Conservation (phyloP, 306 rosid species). For the Lagenaria siceraria region DNA sequence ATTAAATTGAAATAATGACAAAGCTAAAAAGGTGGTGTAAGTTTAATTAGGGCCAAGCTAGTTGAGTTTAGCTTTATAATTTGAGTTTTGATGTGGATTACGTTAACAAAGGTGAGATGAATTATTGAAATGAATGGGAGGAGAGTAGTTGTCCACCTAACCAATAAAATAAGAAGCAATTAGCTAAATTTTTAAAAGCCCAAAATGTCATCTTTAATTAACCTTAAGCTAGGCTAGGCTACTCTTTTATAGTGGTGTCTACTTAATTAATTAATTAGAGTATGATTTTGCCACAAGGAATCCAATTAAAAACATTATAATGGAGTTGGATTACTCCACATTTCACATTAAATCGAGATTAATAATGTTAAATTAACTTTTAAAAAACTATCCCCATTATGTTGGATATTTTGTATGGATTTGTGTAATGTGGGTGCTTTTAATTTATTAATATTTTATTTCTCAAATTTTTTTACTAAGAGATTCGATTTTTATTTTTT, state of each 20-base stretch:
- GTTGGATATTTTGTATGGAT: background rate
- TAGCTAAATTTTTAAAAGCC: background rate
- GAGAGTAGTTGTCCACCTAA: background rate
- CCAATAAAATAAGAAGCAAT: background rate
- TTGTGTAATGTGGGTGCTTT: background rate
- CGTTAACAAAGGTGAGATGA: background rate
- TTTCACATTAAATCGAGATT: background rate
- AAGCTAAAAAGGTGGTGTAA: background rate
- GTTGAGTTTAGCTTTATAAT: background rate
- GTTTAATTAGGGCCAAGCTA: background rate
- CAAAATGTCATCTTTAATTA: background rate
- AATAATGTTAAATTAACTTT: background rate
- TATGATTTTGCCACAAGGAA: background rate
- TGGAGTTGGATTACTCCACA: background rate
- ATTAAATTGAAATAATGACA: background rate
- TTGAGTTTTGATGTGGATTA: background rate
- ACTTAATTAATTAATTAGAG: background rate
- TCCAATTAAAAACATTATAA: background rate
- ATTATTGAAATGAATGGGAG: background rate
- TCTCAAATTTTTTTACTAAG: background rate
- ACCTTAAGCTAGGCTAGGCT: background rate
- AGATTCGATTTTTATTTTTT: background rate
- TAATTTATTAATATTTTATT: background rate
- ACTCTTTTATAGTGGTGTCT: background rate
- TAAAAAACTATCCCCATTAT: background rate